Base-by-base conservation (phyloP, 1,139 yeast species). In the Diutina rugosa region DNA sequence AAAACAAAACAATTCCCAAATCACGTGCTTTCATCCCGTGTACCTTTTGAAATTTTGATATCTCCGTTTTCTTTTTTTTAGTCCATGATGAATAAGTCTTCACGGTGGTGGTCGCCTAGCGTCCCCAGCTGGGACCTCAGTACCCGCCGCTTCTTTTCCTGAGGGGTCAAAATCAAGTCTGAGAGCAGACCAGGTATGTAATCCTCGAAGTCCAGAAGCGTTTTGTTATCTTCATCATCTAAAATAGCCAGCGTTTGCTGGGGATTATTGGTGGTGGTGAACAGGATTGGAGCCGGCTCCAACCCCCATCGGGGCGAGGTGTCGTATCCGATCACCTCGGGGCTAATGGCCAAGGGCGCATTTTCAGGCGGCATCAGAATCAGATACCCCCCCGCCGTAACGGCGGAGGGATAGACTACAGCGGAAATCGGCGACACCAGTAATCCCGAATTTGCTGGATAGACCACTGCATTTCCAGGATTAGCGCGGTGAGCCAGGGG, bases 121-220 rank as follows among this genome's bases (percentile, higher is more conserved):
- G 79, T 76, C 1, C 80, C 81, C 49, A 77, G 72, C 59, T 76
- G 79, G 8, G 80, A 77, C 56, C 87, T 72, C 6, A 90, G 83
- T 59, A 80, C 85, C 55, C 95, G 74, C 58, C 95, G 72, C 59
- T 72, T 71, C 35, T 85, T 70, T 65, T 89, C 95, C 62, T 84
- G 89, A 0, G 95, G 95, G 0, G 96, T 88, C 55, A 89, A 71
- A 28, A 76, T 72, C 56, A 87, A 72, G 62, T 87, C 95, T 21
- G 84, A 79, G 51, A 89, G 71, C 29, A 90, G 79, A 1, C 85
- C 83, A 2, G 96, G 96, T 2, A 89, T 88, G 63, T 81, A 85
- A 64, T 87, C 95, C 61, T 87, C 90, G 59, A 78, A 85, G 28
- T 49, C 53, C 53, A 32, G 45, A 6, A 18, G 26, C n/a, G 14